Base-by-base conservation (phyloP, 805 yeast species). In the Yarrowia deformans region DNA sequence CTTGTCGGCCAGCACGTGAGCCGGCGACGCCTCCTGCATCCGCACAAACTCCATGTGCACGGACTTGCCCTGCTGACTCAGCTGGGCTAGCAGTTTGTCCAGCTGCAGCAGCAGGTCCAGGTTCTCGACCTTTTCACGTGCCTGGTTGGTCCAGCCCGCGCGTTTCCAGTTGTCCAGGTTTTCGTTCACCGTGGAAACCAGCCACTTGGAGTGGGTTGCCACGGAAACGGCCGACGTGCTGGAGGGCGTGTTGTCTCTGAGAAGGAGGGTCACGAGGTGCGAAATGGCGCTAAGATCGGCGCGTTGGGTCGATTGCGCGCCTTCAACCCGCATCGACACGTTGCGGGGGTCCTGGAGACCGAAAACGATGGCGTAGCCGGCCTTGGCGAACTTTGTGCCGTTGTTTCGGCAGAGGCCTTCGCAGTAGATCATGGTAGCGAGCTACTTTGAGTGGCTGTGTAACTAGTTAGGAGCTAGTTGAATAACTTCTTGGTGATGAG, bases 341-440 rank as follows among this genome's bases (percentile, higher is more conserved):
- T 60, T 60, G 8, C 66, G 34, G 16, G 66, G 40, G 42, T 60
- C 66, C 9, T 60, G 50, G 8, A 18, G 40, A 1, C 66, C 66
- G 14, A 60, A 60, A 2, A 42, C 50, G 8, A 60, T 43, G 19
- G 39, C 66, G 19, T 60, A 60, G 13, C 66, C 66, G n/a, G 66
- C 66, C 14, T 60, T 60, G 52, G 66, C 66, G 10, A 60, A 43
- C 16, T 60, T 60, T 19, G 66, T 60, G 39, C 66, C 66, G 66
- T 60, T 60, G 52, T 60, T 60, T 43, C 66, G 50, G 23, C 66
- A 60, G 12, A 60, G 42, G n/a, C 66, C 66, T 60, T 60, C 66
- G 6, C 12, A 8, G 66, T 34, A 60, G 40, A 60, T 8, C 63
- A 56, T 55, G 1, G 56, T 19, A 23, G 8, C 8, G 29, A 18